Conservation (phyloP, 2,329 filamentous ascomycete genomes). For the Fusarium caatingaense region DNA sequence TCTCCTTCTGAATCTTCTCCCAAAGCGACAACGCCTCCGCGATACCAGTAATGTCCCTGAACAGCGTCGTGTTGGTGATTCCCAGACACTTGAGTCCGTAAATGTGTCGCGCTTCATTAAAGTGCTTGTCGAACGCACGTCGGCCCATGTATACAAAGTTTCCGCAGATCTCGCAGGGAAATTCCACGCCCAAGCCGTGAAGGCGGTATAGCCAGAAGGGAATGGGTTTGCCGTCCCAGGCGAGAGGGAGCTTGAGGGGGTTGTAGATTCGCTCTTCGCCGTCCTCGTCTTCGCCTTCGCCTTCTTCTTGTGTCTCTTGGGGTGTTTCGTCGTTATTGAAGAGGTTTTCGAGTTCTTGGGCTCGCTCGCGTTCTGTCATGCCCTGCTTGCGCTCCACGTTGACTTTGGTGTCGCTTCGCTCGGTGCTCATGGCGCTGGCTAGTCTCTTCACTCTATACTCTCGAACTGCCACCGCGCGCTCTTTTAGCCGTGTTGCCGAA, state of each 20-base stretch:
- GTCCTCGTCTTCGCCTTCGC: slow-evolving; percentile 77
- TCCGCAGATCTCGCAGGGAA: slow-evolving; percentile 94
- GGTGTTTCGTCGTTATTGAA: slow-evolving; percentile 61
- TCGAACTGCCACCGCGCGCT: slow-evolving; percentile 88
- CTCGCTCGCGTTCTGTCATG: slow-evolving; percentile 96
- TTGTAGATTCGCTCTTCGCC: slow-evolving; percentile 95
- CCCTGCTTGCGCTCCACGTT: slow-evolving; percentile 97
- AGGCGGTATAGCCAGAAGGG: slow-evolving; percentile 99
- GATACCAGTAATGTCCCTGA: slow-evolving; percentile 93
- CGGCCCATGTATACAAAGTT: slow-evolving; percentile 99
- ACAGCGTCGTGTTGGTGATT: slow-evolving; percentile 89
- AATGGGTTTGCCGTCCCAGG: slow-evolving; percentile 99
- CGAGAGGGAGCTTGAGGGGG: slow-evolving; percentile 92
- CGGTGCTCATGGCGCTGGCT: slow-evolving; percentile 83
- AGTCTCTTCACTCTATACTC: slow-evolving; percentile 87
- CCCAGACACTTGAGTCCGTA: slow-evolving; percentile 94
- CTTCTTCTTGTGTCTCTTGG: slow-evolving; percentile 59
- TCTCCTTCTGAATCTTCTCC: slow-evolving; percentile 91
- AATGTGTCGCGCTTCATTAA: slow-evolving; percentile 92
- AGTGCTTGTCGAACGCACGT: slow-evolving; percentile 97
- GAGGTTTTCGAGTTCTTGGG: slow-evolving; percentile 91
- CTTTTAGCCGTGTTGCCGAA: slow-evolving; percentile 75
- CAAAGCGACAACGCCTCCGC: slow-evolving; percentile 88
- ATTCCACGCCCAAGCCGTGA: slow-evolving; percentile 94
- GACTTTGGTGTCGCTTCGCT: slow-evolving; percentile 88